Evolutionary conservation across 768 basidiomycete species (phyloP), one percentile per base, ranked within the genome.

Genomic region (Leccinum imitatum): DNA sequence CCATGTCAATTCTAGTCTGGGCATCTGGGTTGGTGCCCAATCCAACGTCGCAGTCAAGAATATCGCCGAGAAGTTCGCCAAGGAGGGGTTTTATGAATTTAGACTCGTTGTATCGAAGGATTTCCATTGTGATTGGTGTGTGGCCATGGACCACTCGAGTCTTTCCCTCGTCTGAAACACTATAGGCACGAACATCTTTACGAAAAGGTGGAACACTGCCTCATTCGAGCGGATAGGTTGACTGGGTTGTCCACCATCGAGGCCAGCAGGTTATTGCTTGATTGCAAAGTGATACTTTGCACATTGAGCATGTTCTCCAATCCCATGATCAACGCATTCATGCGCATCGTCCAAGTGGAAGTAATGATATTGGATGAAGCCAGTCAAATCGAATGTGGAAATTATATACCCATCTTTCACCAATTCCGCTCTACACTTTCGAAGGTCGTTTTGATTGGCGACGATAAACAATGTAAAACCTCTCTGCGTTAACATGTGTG

Each of bases 31-130:
- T 30, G 68, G 77, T 30, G 80, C 81, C 0, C 82, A 82, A 27
- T 81, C 80, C 0, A 83, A 82, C 46, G 78, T 82, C 35, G 81
- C 78, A 0, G 81, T 82, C 19, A 83, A 83, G 63, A 82, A 82
- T 58, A 81, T 82, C n/a, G 80, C 80, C 0, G 78, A 81, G 60
- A 82, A 78, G 51, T 69, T 82, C 11, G 59, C 71, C 25, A 66
- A 70, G 7, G 61, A 66, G n/a, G 65, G 50, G 0, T 75, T 80
- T 60, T 5, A 33, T 8, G 59, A 69, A 8, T 82, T 80, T 60
- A 77, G 61, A 54, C 53, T 82, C 1, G 57, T 82, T n/a, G 78
- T 82, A 6, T 81, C 81, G 13, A 71, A 68, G 23, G 81, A 76
- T 50, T 82, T 81, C 57, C 77, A 82, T 58, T 74, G 68, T 19